A percentile compares a stretch with the other conserved stretches of the same genome.
phyloP scores from a whole-genome alignment of 805 yeast species.

The Hanseniaspora mollemarum region DNA sequence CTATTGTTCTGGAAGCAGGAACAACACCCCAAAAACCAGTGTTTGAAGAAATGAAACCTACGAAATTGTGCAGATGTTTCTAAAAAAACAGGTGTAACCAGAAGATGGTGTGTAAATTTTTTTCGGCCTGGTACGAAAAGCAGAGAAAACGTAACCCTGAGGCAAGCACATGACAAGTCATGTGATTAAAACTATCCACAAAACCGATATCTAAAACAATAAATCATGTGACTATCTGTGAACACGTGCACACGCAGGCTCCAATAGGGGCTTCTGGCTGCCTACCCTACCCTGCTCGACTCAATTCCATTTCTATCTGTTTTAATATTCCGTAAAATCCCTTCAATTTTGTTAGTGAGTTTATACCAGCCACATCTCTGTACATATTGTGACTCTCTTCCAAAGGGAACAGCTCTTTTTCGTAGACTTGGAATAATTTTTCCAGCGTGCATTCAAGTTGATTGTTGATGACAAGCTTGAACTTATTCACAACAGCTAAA shows the following conservation, averaged over 20 bases:
- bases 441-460: background rate
- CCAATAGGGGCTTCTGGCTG: too few relatives aligned
- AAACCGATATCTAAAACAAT: background rate
- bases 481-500: background rate
- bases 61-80: background rate
- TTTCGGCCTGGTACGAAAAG: background rate
- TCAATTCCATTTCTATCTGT: background rate
- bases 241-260: too few relatives aligned
- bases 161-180: background rate
- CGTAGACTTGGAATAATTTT: background rate
- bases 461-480: background rate
- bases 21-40: background rate
- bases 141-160: background rate
- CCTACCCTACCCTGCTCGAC: background rate
- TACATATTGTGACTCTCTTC: background rate
- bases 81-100: background rate
- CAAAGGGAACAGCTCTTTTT: conserved; percentile 4
- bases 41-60: background rate
- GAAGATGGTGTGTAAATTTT: background rate
- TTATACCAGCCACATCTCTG: background rate
- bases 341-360: background rate
- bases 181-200: background rate
- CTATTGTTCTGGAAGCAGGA: background rate
- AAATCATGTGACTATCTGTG: background rate
- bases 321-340: background rate